Evolutionary conservation across 495 filamentous ascomycete genomes (phyloP).

Genomic region (Daldinia decipiens): DNA sequence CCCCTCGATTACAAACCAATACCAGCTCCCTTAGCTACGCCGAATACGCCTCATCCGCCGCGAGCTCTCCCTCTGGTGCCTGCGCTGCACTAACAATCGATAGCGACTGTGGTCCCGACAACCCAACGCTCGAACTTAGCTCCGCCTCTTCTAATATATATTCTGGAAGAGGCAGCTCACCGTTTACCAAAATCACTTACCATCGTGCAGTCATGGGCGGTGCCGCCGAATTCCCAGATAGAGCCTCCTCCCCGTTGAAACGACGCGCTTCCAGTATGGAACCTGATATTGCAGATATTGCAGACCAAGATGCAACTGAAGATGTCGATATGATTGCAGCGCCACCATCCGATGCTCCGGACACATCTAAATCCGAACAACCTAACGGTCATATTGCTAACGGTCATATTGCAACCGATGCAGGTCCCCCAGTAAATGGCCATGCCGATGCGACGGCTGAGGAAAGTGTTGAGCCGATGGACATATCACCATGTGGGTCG

Average conservation of each 20-base stretch:
- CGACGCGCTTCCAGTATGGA: conserved; percentile 66
- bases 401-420: neutral
- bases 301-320: conserved; percentile 49
- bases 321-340: conserved; percentile 62
- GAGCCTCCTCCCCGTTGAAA: conserved; percentile 66
- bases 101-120: conserved; percentile 67
- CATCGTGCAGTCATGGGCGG: conserved; percentile 64
- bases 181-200: conserved; percentile 53
- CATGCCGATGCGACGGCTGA: conserved; percentile 8
- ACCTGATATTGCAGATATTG: conserved; percentile 49
- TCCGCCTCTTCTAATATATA: conserved; percentile 21
- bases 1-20: conserved; percentile 59
- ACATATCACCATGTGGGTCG: conserved; percentile 26
- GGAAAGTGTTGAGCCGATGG: conserved; percentile 5
- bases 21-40: conserved; percentile 51
- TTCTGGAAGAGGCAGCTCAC: conserved; percentile 52
- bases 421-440: neutral
- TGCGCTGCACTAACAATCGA: conserved; percentile 77
- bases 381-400: no score
- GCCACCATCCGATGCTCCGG: conserved; percentile 38
- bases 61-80: conserved; percentile 76
- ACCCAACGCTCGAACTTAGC: conserved; percentile 39
- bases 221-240: conserved; percentile 59
- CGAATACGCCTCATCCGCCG: conserved; percentile 64
- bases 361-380: conserved; percentile 25